Evolutionary conservation across 2,329 filamentous ascomycete genomes (phyloP), one percentile per base, ranked within the genome.

Genomic region (Pseudovirgaria hyperparasitica): DNA sequence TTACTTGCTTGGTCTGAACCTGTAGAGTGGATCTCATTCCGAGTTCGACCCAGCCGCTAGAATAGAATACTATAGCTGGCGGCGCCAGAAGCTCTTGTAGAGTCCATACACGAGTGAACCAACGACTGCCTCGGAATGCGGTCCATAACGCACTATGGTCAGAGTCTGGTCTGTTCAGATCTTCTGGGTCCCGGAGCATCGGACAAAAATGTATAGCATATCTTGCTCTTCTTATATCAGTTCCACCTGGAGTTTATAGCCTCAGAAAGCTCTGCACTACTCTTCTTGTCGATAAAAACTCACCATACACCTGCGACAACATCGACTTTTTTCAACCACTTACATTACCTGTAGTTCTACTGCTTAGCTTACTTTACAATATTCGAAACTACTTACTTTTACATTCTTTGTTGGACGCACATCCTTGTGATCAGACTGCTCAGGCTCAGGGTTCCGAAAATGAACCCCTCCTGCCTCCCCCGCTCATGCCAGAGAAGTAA

Each of bases 221-320:
- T 17, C 7, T 17, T 21, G 8, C 27, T 22, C 6, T 34, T 22
- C 9, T 21, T 10, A 12, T 36, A 36, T 22, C 31, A 34, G 5
- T 24, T 22, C 12, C 16, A 36, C 33, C 33, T 36, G 9, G 33
- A 33, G 19, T 36, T 36, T 7, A 36, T 36, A 4, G 31, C 23
- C 18, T 31, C 28, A 4, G 27, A 27, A 5, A 36, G 25, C 16
- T 36, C 33, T 2, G 31, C 21, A 16, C 26, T 30, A 22, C 31
- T 36, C 5, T 9, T n/a, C 16, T 36, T 36, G 23, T 36, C 31
- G 11, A 36, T 34, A 15, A n/a, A 27, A 28, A 28, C 26, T 28
- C 26, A 22, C 17, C 26, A 28, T 23, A 28, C 26, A 30, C 25
- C 12, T 14, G 22, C 22, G 19, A 20, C 22, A 7, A 23, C 22